A percentile compares a stretch with the other conserved stretches of the same genome.
These are phyloP conservation scores for Curvularia eragrostidis DNA, from an alignment of 2,329 filamentous ascomycete species.

Conservation along the genomic window DNA sequence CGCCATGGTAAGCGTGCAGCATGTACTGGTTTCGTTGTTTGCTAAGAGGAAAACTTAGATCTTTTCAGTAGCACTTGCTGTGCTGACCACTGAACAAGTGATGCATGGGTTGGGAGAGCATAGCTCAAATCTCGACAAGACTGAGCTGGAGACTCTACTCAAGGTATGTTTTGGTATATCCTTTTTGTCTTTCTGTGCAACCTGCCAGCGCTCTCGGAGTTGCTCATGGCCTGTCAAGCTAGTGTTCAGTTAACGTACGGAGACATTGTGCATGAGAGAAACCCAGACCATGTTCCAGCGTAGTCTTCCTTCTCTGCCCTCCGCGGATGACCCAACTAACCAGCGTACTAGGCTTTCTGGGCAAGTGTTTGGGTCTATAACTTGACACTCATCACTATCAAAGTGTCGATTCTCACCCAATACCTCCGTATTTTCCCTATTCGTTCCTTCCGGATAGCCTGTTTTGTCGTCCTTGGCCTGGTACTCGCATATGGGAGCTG, in stretches of 20 bases:
- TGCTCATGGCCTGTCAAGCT: background rate
- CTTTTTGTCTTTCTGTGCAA: background rate
- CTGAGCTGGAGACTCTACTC: conserved; percentile 16
- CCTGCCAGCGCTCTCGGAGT: background rate
- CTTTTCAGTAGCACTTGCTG: conserved; percentile 37
- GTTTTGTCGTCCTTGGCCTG: conserved; percentile 37
- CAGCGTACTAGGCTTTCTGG: conserved; percentile 41
- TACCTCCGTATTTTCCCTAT: conserved; percentile 43
- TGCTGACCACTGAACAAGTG: conserved; percentile 38
- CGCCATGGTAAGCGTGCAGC: conserved; percentile 37
- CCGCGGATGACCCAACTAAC: conserved; percentile 18
- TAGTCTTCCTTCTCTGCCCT: background rate
- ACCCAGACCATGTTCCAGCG: too few species aligned
- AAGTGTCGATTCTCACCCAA: conserved; percentile 44
- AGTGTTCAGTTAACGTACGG: background rate
- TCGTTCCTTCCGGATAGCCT: conserved; percentile 36
- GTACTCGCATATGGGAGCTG: conserved; percentile 36
- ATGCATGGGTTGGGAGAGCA: conserved; percentile 43
- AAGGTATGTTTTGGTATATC: conserved; percentile 21
- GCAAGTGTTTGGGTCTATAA: conserved; percentile 44
- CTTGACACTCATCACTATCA: conserved; percentile 41
- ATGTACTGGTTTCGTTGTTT: background rate
- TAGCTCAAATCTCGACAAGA: conserved; percentile 17
- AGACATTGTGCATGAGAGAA: background rate
- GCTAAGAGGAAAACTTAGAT: conserved; percentile 26